Evolutionary conservation across 2,329 filamentous ascomycete species (phyloP).

Genomic region (Phialophora expanda): DNA sequence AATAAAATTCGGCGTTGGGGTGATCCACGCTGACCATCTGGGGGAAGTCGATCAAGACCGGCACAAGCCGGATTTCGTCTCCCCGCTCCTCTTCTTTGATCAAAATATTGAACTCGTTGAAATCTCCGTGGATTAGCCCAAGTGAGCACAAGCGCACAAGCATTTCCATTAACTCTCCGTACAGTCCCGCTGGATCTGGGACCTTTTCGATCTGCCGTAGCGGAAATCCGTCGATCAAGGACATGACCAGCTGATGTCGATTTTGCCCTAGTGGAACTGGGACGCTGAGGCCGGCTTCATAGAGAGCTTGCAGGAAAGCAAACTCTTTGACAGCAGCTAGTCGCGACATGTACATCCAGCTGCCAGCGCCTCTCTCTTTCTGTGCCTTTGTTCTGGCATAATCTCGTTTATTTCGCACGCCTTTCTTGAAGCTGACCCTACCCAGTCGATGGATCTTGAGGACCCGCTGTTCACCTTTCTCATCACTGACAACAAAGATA

Average conservation of each 20-base stretch:
- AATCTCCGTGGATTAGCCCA: constrained; percentile 95
- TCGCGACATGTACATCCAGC: constrained; percentile 98
- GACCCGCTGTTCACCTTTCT: constrained; percentile 76
- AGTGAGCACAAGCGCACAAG: constrained; percentile 82
- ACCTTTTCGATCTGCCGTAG: constrained; percentile 85
- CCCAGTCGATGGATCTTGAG: constrained; percentile 96
- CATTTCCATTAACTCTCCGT: constrained; percentile 86
- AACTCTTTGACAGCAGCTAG: constrained; percentile 93
- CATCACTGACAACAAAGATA: constrained; percentile 88
- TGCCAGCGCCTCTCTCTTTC: constrained; percentile 63
- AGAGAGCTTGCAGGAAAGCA: constrained; percentile 88
- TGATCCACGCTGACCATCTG: constrained; percentile 98
- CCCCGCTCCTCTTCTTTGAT: constrained; percentile 71
- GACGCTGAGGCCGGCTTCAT: constrained; percentile 84
- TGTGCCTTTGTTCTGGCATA: constrained; percentile 73
- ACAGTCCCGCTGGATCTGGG: constrained; percentile 81
- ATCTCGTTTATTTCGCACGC: constrained; percentile 90
- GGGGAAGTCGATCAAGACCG: constrained; percentile 94
- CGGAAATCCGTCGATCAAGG: constrained; percentile 87
- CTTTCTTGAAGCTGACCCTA: constrained; percentile 90
- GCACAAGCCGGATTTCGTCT: constrained; percentile 59
- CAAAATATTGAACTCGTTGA: constrained; percentile 98
- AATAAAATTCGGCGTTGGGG: constrained; percentile 92
- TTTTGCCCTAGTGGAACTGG: constrained; percentile 87
- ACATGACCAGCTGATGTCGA: constrained; percentile 96